These are phyloP conservation scores for Lathyrus aphaca DNA, from an alignment of 306 rosid species.

Conservation along the genomic window DNA sequence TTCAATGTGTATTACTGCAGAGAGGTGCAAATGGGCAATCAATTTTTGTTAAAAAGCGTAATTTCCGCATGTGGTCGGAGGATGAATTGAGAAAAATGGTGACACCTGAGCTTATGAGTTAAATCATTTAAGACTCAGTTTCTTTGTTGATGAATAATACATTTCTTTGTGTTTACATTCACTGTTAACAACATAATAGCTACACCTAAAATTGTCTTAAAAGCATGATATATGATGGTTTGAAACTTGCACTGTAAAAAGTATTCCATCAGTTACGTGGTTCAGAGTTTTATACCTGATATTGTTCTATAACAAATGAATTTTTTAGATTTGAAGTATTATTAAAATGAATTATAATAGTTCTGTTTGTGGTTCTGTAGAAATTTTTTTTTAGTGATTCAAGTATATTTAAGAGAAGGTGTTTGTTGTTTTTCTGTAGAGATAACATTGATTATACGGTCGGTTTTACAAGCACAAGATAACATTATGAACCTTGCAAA, in stretches of 20 bases:
- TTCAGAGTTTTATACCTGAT: conserved; percentile 23
- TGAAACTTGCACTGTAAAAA: conserved; percentile 12
- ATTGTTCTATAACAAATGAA: too few relatives aligned
- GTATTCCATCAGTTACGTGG: conserved; percentile 1
- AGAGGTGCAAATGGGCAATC: conserved; percentile 73
- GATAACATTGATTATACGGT: conserved; percentile 19
- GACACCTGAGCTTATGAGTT: conserved; percentile 92
- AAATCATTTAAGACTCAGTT: conserved; percentile 26
- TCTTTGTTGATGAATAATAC: conserved; percentile 30
- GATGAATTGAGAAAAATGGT: conserved; percentile 86
- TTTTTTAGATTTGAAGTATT: too few relatives aligned
- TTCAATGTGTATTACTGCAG: conserved; percentile 55
- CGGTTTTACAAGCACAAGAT: conserved; percentile 84
- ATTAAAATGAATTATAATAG: too few relatives aligned
- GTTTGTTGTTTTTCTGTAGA: too few relatives aligned
- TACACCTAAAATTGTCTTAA: conserved; percentile 9
- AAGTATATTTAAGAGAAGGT: too few relatives aligned
- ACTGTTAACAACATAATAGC: conserved; percentile 15
- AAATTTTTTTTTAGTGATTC: too few relatives aligned
- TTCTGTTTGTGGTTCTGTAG: too few relatives aligned
- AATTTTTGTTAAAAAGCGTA: conserved; percentile 81
- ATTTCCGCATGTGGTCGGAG: conserved; percentile 79
- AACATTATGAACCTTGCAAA: conserved; percentile 90
- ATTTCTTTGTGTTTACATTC: conserved; percentile 25
- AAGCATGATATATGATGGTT: conserved; percentile 17